phyloP scores from a whole-genome alignment of 2,329 filamentous ascomycete species.

The Sporothrix protearum region DNA sequence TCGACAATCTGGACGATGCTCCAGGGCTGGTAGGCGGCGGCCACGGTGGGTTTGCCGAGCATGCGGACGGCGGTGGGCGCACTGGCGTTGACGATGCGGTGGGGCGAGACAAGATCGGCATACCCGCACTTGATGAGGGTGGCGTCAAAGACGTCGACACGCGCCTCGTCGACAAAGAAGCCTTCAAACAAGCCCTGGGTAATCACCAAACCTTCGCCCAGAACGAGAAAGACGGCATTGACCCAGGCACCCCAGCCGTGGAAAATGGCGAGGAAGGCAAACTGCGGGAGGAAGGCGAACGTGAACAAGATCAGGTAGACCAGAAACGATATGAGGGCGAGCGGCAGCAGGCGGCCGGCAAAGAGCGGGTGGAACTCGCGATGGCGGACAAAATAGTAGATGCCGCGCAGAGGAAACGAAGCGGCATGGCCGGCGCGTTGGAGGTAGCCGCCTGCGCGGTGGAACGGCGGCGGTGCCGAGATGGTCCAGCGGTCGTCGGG shows the following conservation, averaged over 20 bases:
- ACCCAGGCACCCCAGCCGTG: slow-evolving; percentile 86
- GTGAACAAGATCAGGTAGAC: slow-evolving; percentile 84
- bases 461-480: slow-evolving; percentile 8
- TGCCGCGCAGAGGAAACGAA: slow-evolving; percentile 63
- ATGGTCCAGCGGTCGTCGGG: not conserved
- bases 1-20: slow-evolving; percentile 87
- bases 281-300: slow-evolving; percentile 84
- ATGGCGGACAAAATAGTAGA: slow-evolving; percentile 76
- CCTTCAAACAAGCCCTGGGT: slow-evolving; percentile 69
- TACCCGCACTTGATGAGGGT: slow-evolving; percentile 73
- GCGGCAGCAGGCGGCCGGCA: slow-evolving; percentile 69
- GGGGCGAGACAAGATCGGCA: slow-evolving; percentile 62
- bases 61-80: slow-evolving; percentile 70
- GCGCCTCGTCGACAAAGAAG: slow-evolving; percentile 74
- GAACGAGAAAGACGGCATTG: slow-evolving; percentile 78
- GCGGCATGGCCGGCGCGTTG: slow-evolving; percentile 37
- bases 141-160: slow-evolving; percentile 78
- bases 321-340: slow-evolving; percentile 75
- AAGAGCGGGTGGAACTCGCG: slow-evolving; percentile 81
- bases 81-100: slow-evolving; percentile 63
- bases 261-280: slow-evolving; percentile 83
- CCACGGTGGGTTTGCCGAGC: slow-evolving; percentile 74
- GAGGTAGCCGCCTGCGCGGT: slow-evolving; percentile 22
- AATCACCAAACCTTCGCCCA: slow-evolving; percentile 76
- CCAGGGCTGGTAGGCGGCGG: slow-evolving; percentile 81